Conservation (phyloP, 2,329 filamentous ascomycete species). For the Epichloe bromicola region DNA sequence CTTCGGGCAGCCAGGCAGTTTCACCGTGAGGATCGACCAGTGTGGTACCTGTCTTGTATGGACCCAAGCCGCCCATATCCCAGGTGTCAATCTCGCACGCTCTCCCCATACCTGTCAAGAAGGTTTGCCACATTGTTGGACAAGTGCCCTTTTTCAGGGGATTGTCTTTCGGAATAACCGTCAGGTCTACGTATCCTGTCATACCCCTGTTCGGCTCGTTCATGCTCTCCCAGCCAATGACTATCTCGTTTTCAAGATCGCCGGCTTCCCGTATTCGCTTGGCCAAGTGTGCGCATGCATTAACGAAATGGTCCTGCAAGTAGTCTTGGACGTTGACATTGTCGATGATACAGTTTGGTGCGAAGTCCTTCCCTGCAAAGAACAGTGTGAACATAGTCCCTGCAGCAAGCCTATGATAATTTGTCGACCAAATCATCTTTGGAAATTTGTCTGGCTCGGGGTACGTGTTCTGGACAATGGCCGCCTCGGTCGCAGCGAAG, state of each 20-base stretch:
- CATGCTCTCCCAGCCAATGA: slow-evolving; percentile 92
- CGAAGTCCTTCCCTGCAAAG: slow-evolving; percentile 81
- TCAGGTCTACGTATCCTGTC: slow-evolving; percentile 71
- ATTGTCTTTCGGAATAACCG: slow-evolving; percentile 71
- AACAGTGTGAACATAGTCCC: slow-evolving; percentile 92
- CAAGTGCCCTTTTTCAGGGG: slow-evolving; percentile 85
- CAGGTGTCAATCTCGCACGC: slow-evolving; percentile 83
- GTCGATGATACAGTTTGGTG: slow-evolving; percentile 90
- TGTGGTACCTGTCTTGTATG: slow-evolving; percentile 73
- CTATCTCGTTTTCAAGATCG: slow-evolving; percentile 71
- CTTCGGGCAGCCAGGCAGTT: slow-evolving; percentile 68
- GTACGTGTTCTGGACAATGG: slow-evolving; percentile 90
- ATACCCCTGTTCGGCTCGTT: slow-evolving; percentile 91
- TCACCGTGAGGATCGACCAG: slow-evolving; percentile 82
- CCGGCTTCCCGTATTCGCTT: slow-evolving; percentile 79
- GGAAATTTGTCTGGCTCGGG: slow-evolving; percentile 74
- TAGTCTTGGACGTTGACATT: slow-evolving; percentile 95
- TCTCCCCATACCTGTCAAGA: slow-evolving; percentile 80
- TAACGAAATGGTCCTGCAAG: slow-evolving; percentile 73
- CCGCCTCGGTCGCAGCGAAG: slow-evolving; percentile 78
- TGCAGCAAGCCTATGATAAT: slow-evolving; percentile 77
- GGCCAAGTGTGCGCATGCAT: slow-evolving; percentile 69
- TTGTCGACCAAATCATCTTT: slow-evolving; percentile 99
- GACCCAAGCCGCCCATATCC: slow-evolving; percentile 88
- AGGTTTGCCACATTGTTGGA: slow-evolving; percentile 87